Evolutionary conservation across 192 early-diverging fungal genomes (phyloP).

Genomic region (Coemansia aciculifera): DNA sequence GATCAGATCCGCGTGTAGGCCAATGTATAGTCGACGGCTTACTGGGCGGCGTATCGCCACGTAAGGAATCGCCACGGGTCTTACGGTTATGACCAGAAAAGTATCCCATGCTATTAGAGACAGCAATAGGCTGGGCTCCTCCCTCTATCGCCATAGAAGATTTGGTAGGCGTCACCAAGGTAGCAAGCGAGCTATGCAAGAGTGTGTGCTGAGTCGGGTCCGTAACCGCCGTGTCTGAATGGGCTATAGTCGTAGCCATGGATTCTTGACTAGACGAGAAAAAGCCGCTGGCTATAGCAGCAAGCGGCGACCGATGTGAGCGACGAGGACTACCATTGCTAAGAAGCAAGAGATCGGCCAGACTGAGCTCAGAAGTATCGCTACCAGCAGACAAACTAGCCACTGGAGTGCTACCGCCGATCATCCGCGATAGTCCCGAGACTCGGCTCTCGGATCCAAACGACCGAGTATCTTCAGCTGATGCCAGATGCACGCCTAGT

Average conservation of each 20-base stretch:
- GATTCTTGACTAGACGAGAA: conserved; percentile 48
- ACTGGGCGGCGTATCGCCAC: conserved; percentile 7
- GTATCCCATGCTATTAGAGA: conserved; percentile 25
- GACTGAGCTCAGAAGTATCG: conserved; percentile 9
- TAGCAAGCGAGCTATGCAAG: not conserved
- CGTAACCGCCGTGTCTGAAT: not conserved
- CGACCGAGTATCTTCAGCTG: conserved; percentile 4
- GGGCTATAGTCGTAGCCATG: conserved; percentile 17
- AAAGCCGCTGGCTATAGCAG: conserved; percentile 31
- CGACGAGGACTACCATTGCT: conserved; percentile 20
- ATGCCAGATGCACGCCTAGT: not conserved
- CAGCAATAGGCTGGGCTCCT: conserved; percentile 1
- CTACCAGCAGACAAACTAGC: conserved; percentile 8
- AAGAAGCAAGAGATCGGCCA: conserved; percentile 15
- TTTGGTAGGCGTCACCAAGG: conserved; percentile 17
- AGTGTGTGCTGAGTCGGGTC: not conserved
- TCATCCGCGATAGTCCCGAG: conserved; percentile 35
- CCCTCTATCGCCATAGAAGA: too few species aligned
- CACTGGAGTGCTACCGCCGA: conserved; percentile 5
- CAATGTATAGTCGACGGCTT: conserved; percentile 34
- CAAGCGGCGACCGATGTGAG: conserved; percentile 34
- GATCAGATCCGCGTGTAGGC: conserved; percentile 21
- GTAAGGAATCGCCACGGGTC: not conserved
- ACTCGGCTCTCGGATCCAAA: conserved; percentile 24
- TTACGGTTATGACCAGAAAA: conserved; percentile 27